These are phyloP conservation scores for Ulota crispa DNA, from an alignment of 225 moss, liverwort and hornwort species.

Conservation along the genomic window DNA sequence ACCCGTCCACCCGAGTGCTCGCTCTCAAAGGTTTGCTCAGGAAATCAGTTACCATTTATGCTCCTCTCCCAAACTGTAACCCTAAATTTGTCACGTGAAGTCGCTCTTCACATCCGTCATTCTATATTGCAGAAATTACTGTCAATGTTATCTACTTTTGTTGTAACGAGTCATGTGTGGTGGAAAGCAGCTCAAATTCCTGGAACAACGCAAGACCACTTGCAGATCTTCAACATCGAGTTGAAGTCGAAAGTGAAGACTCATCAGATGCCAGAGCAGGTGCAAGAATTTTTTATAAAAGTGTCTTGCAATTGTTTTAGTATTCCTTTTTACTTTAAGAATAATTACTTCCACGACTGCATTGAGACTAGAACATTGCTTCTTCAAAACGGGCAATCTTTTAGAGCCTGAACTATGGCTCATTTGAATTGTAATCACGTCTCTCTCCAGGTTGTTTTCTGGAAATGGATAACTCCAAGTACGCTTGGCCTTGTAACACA, in stretches of 20 bases:
- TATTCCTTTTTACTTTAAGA: not conserved
- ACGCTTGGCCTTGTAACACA: slow-evolving; percentile 92
- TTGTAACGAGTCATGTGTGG: not conserved
- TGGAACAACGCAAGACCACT: slow-evolving; percentile 88
- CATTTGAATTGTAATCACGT: not conserved
- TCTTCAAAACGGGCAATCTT: not conserved
- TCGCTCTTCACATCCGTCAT: not conserved
- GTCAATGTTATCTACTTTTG: not conserved
- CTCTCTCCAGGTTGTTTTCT: slow-evolving; percentile 71
- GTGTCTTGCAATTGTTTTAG: not conserved
- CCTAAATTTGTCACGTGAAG: not conserved
- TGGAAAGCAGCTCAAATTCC: slow-evolving; percentile 72
- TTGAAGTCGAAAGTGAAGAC: slow-evolving; percentile 91
- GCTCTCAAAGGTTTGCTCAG: slow-evolving; percentile 71
- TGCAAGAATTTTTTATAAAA: not conserved
- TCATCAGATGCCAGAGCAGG: slow-evolving; percentile 93
- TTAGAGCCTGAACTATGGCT: not conserved
- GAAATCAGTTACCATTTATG: not conserved
- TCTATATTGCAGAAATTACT: not conserved
- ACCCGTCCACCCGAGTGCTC: slow-evolving; percentile 72
- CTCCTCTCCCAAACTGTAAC: not conserved
- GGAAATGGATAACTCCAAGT: slow-evolving; percentile 89
- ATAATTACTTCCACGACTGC: too few species aligned
- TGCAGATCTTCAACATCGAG: slow-evolving; percentile 97
- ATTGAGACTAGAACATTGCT: not conserved